Evolutionary conservation across 2,329 filamentous ascomycete species (phyloP), one percentile per base, ranked within the genome.

Genomic region (Camillea tinctor): DNA sequence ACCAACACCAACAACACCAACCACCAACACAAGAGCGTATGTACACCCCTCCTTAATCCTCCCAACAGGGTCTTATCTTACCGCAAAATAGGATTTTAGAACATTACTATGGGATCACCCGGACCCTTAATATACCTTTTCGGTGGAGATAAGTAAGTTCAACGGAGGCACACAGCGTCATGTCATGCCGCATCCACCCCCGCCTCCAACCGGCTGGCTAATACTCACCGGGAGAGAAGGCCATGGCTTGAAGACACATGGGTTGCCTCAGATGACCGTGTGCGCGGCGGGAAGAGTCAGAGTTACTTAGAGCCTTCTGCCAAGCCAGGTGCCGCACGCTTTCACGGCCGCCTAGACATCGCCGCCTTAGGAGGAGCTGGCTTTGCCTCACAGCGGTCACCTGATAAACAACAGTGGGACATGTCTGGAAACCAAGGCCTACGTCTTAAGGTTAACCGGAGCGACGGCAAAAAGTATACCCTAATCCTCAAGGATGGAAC

Each of bases 361-460:
- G 82, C 81, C 56, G 86, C 90, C 0, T 84, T 95, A 0, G 91
- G 91, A 23, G 91, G 90, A 26, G 91, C 92, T 0, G 92, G 92
- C 4, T 95, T 96, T 71, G 91, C 91, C 9, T 91, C 88, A 4
- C 92, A 94, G 72, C 84, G 88, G 52, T 92, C 88, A 4, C 81
- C 80, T 48, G 84, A 86, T 7, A 76, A 82, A 48, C 75, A 80
- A 15, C 75, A 76, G 22, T 90, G 89, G 83, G 83, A 95, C 68
- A 75, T 95, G 7, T 83, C 82, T 1, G 70, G 67, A 11, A 89
- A 87, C 66, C 81, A 85, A 52, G 90, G 89, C 2, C 75, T 92
- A 22, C 73, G 81, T 64, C 66, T 92, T 4, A 71, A 78, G 48
- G 70, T 90, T 15, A 69, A 70, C 6, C 73, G 79, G 52, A 77